Base-by-base conservation (phyloP, 1,139 yeast genomes). In the Hansenula sp. region DNA sequence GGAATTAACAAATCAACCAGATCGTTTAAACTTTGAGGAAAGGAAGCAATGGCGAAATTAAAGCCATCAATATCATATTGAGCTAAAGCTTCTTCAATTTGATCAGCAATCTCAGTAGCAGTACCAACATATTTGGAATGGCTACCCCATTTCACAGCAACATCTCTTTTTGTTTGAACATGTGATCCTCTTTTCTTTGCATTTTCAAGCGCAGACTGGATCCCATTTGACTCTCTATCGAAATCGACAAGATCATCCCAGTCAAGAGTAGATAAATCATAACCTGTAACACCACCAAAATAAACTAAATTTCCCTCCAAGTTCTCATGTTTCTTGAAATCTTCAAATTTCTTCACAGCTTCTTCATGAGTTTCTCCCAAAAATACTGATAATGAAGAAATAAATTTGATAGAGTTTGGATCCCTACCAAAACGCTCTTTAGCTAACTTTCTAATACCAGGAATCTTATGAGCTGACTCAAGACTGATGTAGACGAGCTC, bases 401-500 rank as follows among this genome's bases (percentile, higher is more conserved):
- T 21, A 9, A 31, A 20, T 21, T 31, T 31, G 37, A 59, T 55
- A 24, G 55, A 47, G 9, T 52, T 43, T 1, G 50, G 51, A 22
- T 55, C 58, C 27, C 63, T 44, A 5, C 52, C 54, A 21, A 43
- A 49, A 32, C 46, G 45, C 18, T 41, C 45, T 4, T 37, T 30
- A 2, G 61, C 62, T 16, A 48, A 42, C 14, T 34, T 33, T 28
- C 56, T 52, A 28, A 59, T 44, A 18, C 40, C 32, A 1, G 61
- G 61, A 12, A 61, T 29, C 14, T 19, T 44, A 13, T 37, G 41
- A 11, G 33, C 45, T 10, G 8, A 54, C 2, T 40, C 42, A 26
- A 48, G 46, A 17, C 66, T 60, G 19, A 66, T 66, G 44, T 62
- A 66, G 3, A 65, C 64, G 12, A 57, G 60, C 43, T 66, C 71